Evolutionary conservation across 192 early-diverging fungal genomes (phyloP).

Genomic region (Backusella morwellensis): DNA sequence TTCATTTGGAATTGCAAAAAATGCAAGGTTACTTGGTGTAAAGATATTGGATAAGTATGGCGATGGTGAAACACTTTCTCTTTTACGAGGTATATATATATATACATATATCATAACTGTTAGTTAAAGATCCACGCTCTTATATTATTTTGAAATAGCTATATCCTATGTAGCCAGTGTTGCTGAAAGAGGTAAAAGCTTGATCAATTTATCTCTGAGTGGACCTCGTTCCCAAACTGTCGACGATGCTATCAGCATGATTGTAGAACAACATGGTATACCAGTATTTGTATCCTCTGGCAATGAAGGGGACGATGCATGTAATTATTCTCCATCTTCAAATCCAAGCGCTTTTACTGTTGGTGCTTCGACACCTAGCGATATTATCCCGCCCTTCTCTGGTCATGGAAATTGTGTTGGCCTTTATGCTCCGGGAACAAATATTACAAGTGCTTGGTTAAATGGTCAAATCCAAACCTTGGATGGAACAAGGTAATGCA

Average conservation of each 20-base stretch:
- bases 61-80: constrained; percentile 41
- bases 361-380: constrained; percentile 39
- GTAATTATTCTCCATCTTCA: constrained; percentile 50
- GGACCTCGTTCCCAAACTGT: constrained; percentile 45
- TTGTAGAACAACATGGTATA: constrained; percentile 35
- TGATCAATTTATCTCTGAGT: constrained; percentile 64
- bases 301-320: constrained; percentile 55
- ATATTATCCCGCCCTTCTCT: constrained; percentile 47
- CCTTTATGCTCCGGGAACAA: constrained; percentile 59
- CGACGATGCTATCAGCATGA: constrained; percentile 38
- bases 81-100: constrained; percentile 44
- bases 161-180: constrained; percentile 18
- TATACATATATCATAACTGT: too few relatives aligned
- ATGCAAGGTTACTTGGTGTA: constrained; percentile 52
- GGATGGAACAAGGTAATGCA: constrained; percentile 44
- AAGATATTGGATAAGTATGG: constrained; percentile 60
- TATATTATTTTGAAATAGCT: constrained; percentile 7
- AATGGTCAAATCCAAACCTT: constrained; percentile 18
- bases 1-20: constrained; percentile 65
- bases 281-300: constrained; percentile 58
- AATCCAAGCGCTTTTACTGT: constrained; percentile 40
- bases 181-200: constrained; percentile 29
- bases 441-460: constrained; percentile 45
- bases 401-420: constrained; percentile 55
- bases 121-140: not conserved